A percentile compares a stretch with the other conserved stretches of the same genome.
These are phyloP conservation scores for Platanthera guangdongensis DNA, from an alignment of 106 monocot genomes.

Conservation along the genomic window DNA sequence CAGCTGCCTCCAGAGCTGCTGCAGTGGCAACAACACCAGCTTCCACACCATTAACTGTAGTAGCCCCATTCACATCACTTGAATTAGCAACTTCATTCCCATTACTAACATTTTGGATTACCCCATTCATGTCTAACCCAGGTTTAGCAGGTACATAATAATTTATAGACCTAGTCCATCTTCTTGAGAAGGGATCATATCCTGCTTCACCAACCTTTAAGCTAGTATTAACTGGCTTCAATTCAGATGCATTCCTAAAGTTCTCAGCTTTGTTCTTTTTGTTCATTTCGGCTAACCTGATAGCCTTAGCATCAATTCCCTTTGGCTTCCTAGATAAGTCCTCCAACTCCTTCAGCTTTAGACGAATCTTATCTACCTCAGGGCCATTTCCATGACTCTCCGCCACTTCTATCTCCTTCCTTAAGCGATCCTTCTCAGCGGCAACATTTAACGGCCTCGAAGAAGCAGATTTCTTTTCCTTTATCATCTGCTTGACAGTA, in stretches of 20 bases:
- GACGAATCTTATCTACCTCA: constrained; percentile 48
- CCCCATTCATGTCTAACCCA: constrained; percentile 20
- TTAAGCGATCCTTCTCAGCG: constrained; percentile 75
- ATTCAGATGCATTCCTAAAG: constrained; percentile 80
- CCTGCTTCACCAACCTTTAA: constrained; percentile 89
- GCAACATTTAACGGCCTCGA: constrained; percentile 75
- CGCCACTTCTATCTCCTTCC: constrained; percentile 70
- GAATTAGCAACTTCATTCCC: background rate
- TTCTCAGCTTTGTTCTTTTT: constrained; percentile 80
- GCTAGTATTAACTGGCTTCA: constrained; percentile 66
- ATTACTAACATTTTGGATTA: constrained; percentile 18
- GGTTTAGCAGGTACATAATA: constrained; percentile 58
- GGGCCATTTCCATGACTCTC: constrained; percentile 40
- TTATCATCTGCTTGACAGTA: constrained; percentile 86
- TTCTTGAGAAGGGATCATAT: constrained; percentile 91
- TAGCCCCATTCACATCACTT: constrained; percentile 7
- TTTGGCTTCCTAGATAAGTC: constrained; percentile 30
- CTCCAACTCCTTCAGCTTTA: constrained; percentile 53
- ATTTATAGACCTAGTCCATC: constrained; percentile 92
- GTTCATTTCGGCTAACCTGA: constrained; percentile 84
- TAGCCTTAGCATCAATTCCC: constrained; percentile 66
- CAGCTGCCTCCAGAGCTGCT: constrained; percentile 74
- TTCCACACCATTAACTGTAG: constrained; percentile 7
- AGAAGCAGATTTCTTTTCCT: constrained; percentile 73
- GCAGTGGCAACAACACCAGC: constrained; percentile 49